Conservation (phyloP, 2,329 filamentous ascomycete genomes). For the Cadophora sp. region DNA sequence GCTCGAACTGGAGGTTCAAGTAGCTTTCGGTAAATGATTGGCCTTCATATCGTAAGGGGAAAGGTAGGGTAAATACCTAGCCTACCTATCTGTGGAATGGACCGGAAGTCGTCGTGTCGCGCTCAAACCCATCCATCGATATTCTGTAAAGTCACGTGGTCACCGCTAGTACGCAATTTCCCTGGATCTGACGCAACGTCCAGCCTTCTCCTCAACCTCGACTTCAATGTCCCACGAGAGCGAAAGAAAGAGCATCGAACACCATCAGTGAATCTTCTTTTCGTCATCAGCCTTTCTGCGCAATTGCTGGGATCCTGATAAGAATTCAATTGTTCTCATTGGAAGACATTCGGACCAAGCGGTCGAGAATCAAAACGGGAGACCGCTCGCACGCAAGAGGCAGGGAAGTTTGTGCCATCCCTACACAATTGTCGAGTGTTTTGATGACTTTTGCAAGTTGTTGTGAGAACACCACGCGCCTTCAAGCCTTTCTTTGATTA, state of each 20-base stretch:
- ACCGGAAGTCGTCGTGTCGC: no score
- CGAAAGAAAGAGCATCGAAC: not conserved
- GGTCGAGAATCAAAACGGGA: not conserved
- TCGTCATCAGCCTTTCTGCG: not conserved
- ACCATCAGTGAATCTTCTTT: not conserved
- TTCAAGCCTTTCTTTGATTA: not conserved
- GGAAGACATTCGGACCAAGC: constrained; percentile 5
- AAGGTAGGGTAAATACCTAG: no score
- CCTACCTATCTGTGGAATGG: no score
- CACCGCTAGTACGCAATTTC: not conserved
- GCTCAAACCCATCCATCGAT: no score
- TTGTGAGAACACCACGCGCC: not conserved
- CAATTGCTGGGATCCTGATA: constrained; percentile 3
- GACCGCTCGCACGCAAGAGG: constrained; percentile 25
- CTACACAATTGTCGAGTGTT: constrained; percentile 8
- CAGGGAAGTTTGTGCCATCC: constrained; percentile 25
- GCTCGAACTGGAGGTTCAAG: no score
- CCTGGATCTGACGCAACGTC: not conserved
- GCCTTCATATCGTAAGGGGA: no score
- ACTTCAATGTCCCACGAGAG: not conserved
- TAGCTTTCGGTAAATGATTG: no score
- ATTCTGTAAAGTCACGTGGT: not conserved
- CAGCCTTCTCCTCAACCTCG: not conserved
- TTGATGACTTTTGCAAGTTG: not conserved
- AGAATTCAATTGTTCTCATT: constrained; percentile 4